A percentile compares a stretch with the other conserved stretches of the same genome.
phyloP scores from a whole-genome alignment of 352 stramenopile genomes.

The Elongisporangium undulatum region DNA sequence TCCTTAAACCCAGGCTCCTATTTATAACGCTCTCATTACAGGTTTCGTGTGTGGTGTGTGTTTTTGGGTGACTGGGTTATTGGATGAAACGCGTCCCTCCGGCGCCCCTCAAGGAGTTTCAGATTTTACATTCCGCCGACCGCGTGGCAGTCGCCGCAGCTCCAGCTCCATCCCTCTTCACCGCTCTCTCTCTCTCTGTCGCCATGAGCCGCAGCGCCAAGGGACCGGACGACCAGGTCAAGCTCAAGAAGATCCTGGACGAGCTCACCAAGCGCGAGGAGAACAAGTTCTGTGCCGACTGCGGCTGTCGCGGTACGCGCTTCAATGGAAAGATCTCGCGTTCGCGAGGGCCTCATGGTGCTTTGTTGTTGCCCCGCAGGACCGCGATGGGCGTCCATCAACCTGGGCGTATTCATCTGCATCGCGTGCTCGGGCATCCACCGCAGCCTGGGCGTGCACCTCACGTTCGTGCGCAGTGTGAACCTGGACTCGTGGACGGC shows the following conservation, averaged over 20 bases:
- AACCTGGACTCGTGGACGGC: slow-evolving; percentile 93
- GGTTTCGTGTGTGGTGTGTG: not conserved
- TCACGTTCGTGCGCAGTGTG: slow-evolving; percentile 91
- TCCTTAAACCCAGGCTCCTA: not conserved
- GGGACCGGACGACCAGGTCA: slow-evolving; percentile 73
- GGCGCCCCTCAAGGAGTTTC: not conserved
- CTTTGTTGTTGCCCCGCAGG: slow-evolving; percentile 10
- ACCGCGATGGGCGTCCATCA: slow-evolving; percentile 92
- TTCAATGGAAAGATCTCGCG: slow-evolving; percentile 1
- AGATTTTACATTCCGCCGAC: not conserved
- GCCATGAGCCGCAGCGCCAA: slow-evolving; percentile 52
- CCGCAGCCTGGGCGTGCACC: slow-evolving; percentile 89
- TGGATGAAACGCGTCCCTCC: not conserved
- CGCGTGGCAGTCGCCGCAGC: not conserved
- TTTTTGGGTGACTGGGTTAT: not conserved
- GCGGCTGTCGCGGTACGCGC: slow-evolving; percentile 60
- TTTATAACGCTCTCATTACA: not conserved
- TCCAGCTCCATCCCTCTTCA: not conserved
- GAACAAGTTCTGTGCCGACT: slow-evolving; percentile 91
- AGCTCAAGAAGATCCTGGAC: slow-evolving; percentile 86
- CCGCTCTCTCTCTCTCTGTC: not conserved
- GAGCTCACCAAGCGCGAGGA: slow-evolving; percentile 89
- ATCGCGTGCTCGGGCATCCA: slow-evolving; percentile 93
- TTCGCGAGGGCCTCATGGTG: slow-evolving; percentile 7
- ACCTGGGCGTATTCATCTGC: slow-evolving; percentile 94